A percentile compares a stretch with the other conserved stretches of the same genome.
phyloP scores from a whole-genome alignment of 1,284 basidiomycete genomes.

The Irpex lacteus region DNA sequence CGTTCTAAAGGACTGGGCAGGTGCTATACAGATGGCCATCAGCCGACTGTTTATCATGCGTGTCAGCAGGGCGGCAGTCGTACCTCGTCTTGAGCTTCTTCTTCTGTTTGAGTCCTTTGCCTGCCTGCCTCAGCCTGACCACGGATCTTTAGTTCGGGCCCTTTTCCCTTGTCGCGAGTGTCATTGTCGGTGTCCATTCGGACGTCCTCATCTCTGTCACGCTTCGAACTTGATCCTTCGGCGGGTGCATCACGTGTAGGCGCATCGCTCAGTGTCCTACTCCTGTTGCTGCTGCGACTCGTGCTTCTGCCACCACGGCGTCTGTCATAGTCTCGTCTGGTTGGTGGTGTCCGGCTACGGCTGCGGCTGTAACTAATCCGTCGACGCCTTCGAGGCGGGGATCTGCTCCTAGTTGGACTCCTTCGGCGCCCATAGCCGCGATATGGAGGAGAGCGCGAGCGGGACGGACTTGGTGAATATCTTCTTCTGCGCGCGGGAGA shows the following conservation, averaged over 20 bases:
- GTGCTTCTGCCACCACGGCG: conserved; percentile 15
- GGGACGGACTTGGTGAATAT: conserved; percentile 38
- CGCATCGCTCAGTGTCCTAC: conserved; percentile 20
- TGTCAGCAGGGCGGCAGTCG: neutral
- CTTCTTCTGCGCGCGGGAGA: conserved; percentile 57
- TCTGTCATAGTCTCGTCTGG: conserved; percentile 25
- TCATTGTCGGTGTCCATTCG: conserved; percentile 47
- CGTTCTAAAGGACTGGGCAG: conserved; percentile 38
- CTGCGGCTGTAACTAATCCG: conserved; percentile 25
- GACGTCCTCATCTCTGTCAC: conserved; percentile 21
- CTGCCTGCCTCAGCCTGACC: conserved; percentile 60
- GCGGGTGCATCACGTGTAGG: conserved; percentile 4
- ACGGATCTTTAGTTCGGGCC: conserved; percentile 65
- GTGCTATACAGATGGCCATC: neutral
- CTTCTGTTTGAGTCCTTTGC: conserved; percentile 43
- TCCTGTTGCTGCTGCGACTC: conserved; percentile 21
- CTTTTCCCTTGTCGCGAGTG: conserved; percentile 15
- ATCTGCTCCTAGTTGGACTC: conserved; percentile 17
- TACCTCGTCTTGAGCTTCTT: conserved; percentile 23
- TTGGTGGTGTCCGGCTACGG: conserved; percentile 32
- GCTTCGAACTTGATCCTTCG: conserved; percentile 2
- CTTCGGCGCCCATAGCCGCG: conserved; percentile 17
- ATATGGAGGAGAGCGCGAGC: conserved; percentile 22
- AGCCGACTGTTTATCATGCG: neutral
- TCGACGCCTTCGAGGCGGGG: conserved; percentile 18